A percentile compares a stretch with the other conserved stretches of the same genome.
phyloP scores from a whole-genome alignment of 192 early-diverging fungal species.

The Entomortierella lignicola region DNA sequence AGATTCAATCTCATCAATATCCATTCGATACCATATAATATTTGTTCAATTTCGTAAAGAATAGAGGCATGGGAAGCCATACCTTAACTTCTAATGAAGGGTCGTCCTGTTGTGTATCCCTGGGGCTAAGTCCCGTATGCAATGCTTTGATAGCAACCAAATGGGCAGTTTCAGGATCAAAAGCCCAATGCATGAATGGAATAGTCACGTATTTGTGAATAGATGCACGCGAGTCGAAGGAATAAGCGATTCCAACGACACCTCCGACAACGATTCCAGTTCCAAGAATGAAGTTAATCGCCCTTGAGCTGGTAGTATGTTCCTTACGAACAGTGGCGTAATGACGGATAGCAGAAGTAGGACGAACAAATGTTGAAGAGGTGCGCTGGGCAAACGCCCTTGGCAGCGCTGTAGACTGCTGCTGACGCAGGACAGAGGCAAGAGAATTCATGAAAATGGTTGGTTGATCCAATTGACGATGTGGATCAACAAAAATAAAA shows the following conservation, averaged over 20 bases:
- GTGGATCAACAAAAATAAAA: not conserved
- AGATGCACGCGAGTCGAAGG: slow-evolving; percentile 78
- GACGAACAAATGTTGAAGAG: not conserved
- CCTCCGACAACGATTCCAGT: slow-evolving; percentile 50
- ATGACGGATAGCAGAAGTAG: slow-evolving; percentile 25
- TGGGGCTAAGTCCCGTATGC: slow-evolving; percentile 71
- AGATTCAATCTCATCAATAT: not conserved
- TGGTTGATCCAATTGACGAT: not conserved
- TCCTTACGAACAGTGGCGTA: slow-evolving; percentile 48
- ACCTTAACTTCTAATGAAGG: slow-evolving; percentile 63
- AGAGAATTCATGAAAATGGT: slow-evolving; percentile 20
- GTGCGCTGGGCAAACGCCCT: not conserved
- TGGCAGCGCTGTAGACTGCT: not conserved
- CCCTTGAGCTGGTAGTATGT: slow-evolving; percentile 31
- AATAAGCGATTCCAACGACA: slow-evolving; percentile 66
- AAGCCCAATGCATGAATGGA: slow-evolving; percentile 72
- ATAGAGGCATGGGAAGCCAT: no score
- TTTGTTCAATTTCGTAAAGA: not conserved
- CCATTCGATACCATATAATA: not conserved
- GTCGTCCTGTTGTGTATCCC: slow-evolving; percentile 69
- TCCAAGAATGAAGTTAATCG: slow-evolving; percentile 59
- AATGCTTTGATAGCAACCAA: slow-evolving; percentile 69
- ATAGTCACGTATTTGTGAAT: slow-evolving; percentile 73
- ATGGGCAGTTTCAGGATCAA: slow-evolving; percentile 85
- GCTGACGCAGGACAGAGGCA: slow-evolving; percentile 27